Evolutionary conservation across 2,329 filamentous ascomycete genomes (phyloP).

Genomic region (Colletotrichum eleusines): DNA sequence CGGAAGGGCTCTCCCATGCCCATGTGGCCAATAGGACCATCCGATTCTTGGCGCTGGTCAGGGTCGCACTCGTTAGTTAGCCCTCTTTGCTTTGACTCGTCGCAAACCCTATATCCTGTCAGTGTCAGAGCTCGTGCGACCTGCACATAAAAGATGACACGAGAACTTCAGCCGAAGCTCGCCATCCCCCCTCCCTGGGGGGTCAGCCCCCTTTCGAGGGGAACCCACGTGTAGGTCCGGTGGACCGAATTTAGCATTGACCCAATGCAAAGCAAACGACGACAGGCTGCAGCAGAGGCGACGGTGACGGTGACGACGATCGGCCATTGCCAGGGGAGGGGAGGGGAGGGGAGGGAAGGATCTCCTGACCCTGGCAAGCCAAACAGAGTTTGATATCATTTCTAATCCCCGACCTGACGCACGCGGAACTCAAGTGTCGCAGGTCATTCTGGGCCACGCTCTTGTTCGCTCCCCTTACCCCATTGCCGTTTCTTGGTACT

Average conservation of each 20-base stretch:
- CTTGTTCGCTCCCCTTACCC: constrained; percentile 1
- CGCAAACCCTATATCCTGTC: constrained; percentile 9
- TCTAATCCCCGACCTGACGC: background rate
- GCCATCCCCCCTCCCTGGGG: too few relatives aligned
- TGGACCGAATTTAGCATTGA: background rate
- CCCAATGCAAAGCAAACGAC: background rate
- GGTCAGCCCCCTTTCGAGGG: background rate
- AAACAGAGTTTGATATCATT: constrained; percentile 32
- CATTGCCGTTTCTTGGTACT: constrained; percentile 10
- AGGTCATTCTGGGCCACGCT: constrained; percentile 8
- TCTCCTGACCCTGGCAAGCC: background rate
- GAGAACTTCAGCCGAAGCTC: too few relatives aligned
- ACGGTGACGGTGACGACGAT: background rate
- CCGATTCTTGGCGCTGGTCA: constrained; percentile 1
- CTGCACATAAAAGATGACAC: constrained; percentile 22
- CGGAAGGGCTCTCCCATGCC: constrained; percentile 27
- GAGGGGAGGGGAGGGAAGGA: too few relatives aligned
- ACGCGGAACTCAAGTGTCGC: background rate
- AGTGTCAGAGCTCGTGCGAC: constrained; percentile 11
- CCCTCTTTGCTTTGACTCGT: constrained; percentile 11
- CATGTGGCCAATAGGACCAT: constrained; percentile 26
- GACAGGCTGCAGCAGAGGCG: background rate
- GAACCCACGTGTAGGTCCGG: too few relatives aligned
- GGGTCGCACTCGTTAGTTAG: background rate
- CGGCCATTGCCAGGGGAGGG: background rate